These are phyloP conservation scores for Microbotryum violaceum DNA, from an alignment of 1,284 basidiomycete species.

Conservation along the genomic window DNA sequence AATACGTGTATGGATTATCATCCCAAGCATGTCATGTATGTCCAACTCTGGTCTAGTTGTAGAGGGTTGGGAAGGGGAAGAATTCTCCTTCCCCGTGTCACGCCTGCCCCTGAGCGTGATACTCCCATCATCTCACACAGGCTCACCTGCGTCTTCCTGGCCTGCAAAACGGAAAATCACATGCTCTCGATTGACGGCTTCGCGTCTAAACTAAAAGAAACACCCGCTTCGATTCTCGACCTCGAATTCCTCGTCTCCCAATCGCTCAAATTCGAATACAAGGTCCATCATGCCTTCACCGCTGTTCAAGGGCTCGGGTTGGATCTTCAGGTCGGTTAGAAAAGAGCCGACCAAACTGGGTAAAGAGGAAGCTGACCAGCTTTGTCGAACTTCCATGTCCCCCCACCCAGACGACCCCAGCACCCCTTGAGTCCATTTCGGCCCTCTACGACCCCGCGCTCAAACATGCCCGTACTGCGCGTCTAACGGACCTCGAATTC, in stretches of 20 bases:
- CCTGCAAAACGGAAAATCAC: slow-evolving; percentile 93
- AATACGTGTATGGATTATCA: slow-evolving; percentile 99
- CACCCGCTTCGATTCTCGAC: slow-evolving; percentile 72
- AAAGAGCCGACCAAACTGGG: no score
- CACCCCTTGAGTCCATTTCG: neutral
- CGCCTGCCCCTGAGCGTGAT: neutral
- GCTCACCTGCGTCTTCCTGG: slow-evolving; percentile 90
- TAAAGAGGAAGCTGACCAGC: no score
- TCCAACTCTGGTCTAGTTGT: neutral
- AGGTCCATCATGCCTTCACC: slow-evolving; percentile 81
- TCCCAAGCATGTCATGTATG: slow-evolving; percentile 93
- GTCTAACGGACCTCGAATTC: slow-evolving; percentile 85
- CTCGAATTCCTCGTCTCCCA: slow-evolving; percentile 94
- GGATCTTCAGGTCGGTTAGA: slow-evolving; percentile 67
- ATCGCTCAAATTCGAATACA: slow-evolving; percentile 85
- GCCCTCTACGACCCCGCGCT: slow-evolving; percentile 8
- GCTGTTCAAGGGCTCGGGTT: slow-evolving; percentile 83
- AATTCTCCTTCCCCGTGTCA: neutral
- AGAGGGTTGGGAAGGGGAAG: neutral
- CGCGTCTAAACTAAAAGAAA: slow-evolving; percentile 45
- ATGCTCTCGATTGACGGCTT: slow-evolving; percentile 80
- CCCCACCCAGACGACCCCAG: slow-evolving; percentile 1
- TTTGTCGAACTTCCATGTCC: neutral
- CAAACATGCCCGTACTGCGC: slow-evolving; percentile 56
- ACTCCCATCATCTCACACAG: slow-evolving; percentile 45